These are phyloP conservation scores for Mycena sp. DNA, from an alignment of 1,284 basidiomycete species.

Conservation along the genomic window DNA sequence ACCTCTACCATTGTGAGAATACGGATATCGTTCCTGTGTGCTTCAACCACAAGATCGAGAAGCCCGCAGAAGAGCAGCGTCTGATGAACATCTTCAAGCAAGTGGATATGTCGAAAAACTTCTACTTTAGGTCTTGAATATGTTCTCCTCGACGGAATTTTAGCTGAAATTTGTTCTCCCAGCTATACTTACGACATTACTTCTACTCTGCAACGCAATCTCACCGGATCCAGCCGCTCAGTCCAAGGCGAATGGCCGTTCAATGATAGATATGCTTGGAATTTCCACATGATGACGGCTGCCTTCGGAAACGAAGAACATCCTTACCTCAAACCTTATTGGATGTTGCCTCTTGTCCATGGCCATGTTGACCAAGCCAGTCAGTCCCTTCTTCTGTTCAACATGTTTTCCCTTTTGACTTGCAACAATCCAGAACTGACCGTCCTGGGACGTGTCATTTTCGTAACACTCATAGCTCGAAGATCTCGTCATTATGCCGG, in stretches of 20 bases:
- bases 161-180: slow-evolving; percentile 6
- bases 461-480: slow-evolving; percentile 94
- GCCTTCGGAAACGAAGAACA: slow-evolving; percentile 57
- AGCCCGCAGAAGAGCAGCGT: slow-evolving; percentile 84
- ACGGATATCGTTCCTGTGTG: slow-evolving; percentile 85
- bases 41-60: slow-evolving; percentile 81
- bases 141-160: neutral
- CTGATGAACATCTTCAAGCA: slow-evolving; percentile 95
- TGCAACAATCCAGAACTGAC: slow-evolving; percentile 77
- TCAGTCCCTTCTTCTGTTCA: slow-evolving; percentile 51
- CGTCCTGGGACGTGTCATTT: slow-evolving; percentile 90
- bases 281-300: slow-evolving; percentile 87
- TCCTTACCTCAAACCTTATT: slow-evolving; percentile 70
- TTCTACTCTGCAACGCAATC: slow-evolving; percentile 92
- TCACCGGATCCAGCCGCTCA: slow-evolving; percentile 68
- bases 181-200: slow-evolving; percentile 98
- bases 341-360: slow-evolving; percentile 94
- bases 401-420: neutral
- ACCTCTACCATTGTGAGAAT: slow-evolving; percentile 96
- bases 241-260: slow-evolving; percentile 66
- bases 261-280: slow-evolving; percentile 97
- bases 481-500: slow-evolving; percentile 97
- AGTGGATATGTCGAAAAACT: slow-evolving; percentile 98
- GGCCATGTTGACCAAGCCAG: slow-evolving; percentile 99
- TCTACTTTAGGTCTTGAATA: slow-evolving; percentile 89